phyloP scores from a whole-genome alignment of 495 filamentous ascomycete genomes.

The Pyronema omphalodes region DNA sequence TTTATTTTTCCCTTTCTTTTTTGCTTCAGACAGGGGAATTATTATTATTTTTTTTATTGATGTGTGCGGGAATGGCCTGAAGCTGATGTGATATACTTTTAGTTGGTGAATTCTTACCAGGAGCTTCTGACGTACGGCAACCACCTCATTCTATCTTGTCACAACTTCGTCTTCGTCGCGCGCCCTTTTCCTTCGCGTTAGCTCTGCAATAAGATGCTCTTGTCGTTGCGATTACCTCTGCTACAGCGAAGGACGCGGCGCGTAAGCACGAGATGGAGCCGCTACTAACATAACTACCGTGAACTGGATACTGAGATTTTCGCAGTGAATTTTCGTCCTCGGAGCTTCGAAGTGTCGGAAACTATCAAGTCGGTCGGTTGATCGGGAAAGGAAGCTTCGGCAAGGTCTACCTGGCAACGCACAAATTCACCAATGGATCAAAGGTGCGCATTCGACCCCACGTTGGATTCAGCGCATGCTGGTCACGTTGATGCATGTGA shows the following conservation, averaged over 20 bases:
- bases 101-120: slow-evolving; percentile 95
- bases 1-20: neutral
- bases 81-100: slow-evolving; percentile 10
- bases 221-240: neutral
- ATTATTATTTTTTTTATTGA: neutral
- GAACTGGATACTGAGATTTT: slow-evolving; percentile 2
- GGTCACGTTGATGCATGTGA: neutral
- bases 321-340: slow-evolving; percentile 81
- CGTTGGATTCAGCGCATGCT: neutral
- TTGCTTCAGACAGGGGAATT: neutral
- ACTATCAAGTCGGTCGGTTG: slow-evolving; percentile 75
- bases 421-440: slow-evolving; percentile 96
- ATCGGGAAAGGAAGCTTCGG: slow-evolving; percentile 97
- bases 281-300: slow-evolving; percentile 10
- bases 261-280: slow-evolving; percentile 1
- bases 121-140: slow-evolving; percentile 72
- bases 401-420: slow-evolving; percentile 89
- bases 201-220: neutral
- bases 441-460: slow-evolving; percentile 41
- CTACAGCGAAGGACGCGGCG: neutral
- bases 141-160: neutral
- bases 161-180: slow-evolving; percentile 6
- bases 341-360: slow-evolving; percentile 79
- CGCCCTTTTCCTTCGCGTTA: slow-evolving; percentile 1
- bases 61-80: slow-evolving; percentile 5